Evolutionary conservation across 31 red algal genomes (phyloP), one percentile per base, ranked within the genome.

Genomic region (Odonthalia washingtoniensis): DNA sequence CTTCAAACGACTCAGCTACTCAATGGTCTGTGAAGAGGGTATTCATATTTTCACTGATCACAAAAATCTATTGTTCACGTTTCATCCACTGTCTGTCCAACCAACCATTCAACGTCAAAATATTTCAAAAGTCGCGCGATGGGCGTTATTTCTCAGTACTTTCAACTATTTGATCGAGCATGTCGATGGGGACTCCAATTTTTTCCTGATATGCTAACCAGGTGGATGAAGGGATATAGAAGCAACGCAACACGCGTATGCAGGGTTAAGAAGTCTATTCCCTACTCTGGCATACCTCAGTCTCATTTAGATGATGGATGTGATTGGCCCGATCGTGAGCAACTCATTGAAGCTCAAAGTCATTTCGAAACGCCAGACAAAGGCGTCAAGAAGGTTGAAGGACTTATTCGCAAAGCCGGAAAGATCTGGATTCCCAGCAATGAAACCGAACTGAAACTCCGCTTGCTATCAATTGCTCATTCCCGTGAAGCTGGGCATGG

Each of bases 131-230:
- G 81, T 92, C 0, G 70, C 69, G 52, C 45, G 75, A 32, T 85
- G 89, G 73, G 89, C 74, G 2, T 30, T 86, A 38, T 86, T 45
- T 43, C 46, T 85, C 0, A 1, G 67, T 6, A 12, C 28, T 4
- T 92, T 86, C 61, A 46, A 80, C 3, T 92, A 86, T 12, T 21
- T 57, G 12, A 70, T 92, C 52, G 81, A 86, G 64, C 72, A 86
- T 53, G 67, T 92, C 27, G 3, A 31, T 61, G 75, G 72, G 72
- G n/a, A n/a, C n/a, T n/a, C n/a, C n/a, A n/a, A n/a, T n/a, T n/a
- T n/a, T n/a, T n/a, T n/a, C n/a, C 61, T 2, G 80, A 86, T 53
- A 86, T 91, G 4, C 36, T 91, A 4, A 84, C 89, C 1, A 2
- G 77, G 2, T 90, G 87, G 87, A 66, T 40, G 1, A 35, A 66